Conservation (phyloP, 495 filamentous ascomycete genomes). For the Hypoxylon rickii region DNA sequence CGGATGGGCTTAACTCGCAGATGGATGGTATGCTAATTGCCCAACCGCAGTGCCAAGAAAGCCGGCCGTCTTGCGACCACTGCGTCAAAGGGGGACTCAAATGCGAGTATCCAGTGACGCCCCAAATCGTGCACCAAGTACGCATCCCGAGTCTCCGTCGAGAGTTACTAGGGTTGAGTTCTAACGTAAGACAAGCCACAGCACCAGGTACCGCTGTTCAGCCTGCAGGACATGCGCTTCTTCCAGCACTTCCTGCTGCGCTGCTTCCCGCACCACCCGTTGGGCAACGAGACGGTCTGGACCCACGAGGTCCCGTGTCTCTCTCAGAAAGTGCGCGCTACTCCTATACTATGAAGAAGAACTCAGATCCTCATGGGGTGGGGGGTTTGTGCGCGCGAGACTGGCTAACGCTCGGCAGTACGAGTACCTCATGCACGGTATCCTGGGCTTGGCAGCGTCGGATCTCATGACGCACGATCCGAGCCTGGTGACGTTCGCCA, state of each 20-base stretch:
- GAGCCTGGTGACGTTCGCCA: conserved; percentile 45
- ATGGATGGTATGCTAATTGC: neutral
- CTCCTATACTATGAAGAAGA: neutral
- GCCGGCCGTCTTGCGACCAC: conserved; percentile 60
- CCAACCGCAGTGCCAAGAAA: conserved; percentile 59
- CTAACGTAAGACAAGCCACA: conserved; percentile 40
- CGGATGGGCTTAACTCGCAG: too few relatives aligned
- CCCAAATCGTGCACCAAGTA: conserved; percentile 50
- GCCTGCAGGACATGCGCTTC: conserved; percentile 62
- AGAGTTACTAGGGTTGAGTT: conserved; percentile 5
- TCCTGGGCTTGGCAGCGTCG: conserved; percentile 62
- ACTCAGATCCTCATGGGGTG: too few relatives aligned
- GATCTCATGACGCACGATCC: conserved; percentile 49
- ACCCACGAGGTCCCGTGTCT: conserved; percentile 61
- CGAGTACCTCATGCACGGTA: conserved; percentile 62
- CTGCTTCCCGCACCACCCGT: conserved; percentile 63
- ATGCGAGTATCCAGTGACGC: conserved; percentile 61
- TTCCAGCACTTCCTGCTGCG: conserved; percentile 65
- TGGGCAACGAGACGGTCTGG: conserved; percentile 63
- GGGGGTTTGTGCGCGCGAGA: too few relatives aligned
- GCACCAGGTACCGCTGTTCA: conserved; percentile 54
- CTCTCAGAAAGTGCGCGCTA: conserved; percentile 55
- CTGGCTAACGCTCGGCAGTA: too few relatives aligned
- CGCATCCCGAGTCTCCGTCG: neutral
- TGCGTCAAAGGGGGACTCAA: conserved; percentile 60